Base-by-base conservation (phyloP, 2,329 filamentous ascomycete genomes). In the Hypoxylon sp. region DNA sequence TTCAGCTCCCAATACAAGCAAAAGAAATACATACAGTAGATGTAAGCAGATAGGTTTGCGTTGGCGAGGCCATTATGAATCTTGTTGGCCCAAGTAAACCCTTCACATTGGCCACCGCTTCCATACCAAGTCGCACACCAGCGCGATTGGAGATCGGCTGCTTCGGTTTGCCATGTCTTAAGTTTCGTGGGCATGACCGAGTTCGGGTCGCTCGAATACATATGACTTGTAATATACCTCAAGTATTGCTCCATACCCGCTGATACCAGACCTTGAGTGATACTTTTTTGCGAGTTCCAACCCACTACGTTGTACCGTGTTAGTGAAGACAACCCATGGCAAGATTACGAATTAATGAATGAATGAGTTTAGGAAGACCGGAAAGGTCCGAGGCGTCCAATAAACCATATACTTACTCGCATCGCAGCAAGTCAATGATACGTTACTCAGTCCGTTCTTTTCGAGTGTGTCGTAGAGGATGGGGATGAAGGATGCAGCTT, bases 121-220 rank as follows among this genome's bases (percentile, higher is more conserved):
- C 71, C 70, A 65, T 82, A 84, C 79, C 82, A 86, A 10, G 75
- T 74, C 5, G 65, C 78, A 6, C 79, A 77, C 46, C 74, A 78
- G 45, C 74, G 78, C 0, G 73, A 75, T 17, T 77, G 76, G 13
- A 81, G 79, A 2, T 80, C 83, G 77, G 65, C 79, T 28, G 79
- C 82, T 67, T 86, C 83, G 0, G 83, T 85, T 65, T 84, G 78
- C 84, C 84, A 85, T 21, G 80, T 80, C 38, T 77, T 76, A 23
- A 80, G 75, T 3, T 67, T 60, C 13, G 74, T 75, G 41, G 69
- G 59, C 50, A 75, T 71, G 7, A 73, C 69, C n/a, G 69, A 73
- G 19, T 65, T 72, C 1, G 74, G 72, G 5, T 74, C 72, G 1
- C 69, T 68, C 4, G 69, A 74, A 64, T 76, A 76, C 38, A 80